Conservation (phyloP, 306 rosid species). For the Arachis hypogaea region DNA sequence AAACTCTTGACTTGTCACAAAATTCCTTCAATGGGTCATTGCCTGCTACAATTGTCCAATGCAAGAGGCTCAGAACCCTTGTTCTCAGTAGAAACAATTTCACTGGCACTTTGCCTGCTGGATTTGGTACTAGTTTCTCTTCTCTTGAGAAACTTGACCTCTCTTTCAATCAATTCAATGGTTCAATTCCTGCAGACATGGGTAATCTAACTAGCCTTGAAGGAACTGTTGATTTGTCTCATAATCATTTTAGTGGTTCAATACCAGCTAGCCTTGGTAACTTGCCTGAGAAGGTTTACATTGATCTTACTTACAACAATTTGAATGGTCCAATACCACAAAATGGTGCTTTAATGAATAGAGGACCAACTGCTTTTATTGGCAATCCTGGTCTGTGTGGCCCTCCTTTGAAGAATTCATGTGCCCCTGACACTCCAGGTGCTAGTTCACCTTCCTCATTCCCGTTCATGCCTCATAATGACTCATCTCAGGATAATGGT, state of each 20-base stretch:
- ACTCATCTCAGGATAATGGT: conserved; percentile 51
- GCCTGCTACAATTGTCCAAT: conserved; percentile 62
- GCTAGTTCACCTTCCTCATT: conserved; percentile 68
- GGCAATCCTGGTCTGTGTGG: conserved; percentile 95
- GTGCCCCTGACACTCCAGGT: conserved; percentile 62
- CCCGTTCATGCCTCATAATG: conserved; percentile 69
- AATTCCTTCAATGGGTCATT: conserved; percentile 80
- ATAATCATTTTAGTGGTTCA: conserved; percentile 76
- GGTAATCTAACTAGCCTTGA: conserved; percentile 84
- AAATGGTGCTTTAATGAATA: conserved; percentile 91
- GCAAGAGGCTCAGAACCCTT: conserved; percentile 77
- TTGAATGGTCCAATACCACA: conserved; percentile 92
- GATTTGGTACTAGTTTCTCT: conserved; percentile 62
- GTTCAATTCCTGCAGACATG: conserved; percentile 76
- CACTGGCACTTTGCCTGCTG: conserved; percentile 71
- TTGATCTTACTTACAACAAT: conserved; percentile 86
- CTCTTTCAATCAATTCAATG: conserved; percentile 75
- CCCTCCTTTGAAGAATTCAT: conserved; percentile 89
- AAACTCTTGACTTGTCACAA: conserved; percentile 84
- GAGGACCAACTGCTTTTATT: conserved; percentile 99
- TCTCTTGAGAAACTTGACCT: conserved; percentile 74
- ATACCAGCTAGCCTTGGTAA: conserved; percentile 90
- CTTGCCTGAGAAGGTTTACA: conserved; percentile 96
- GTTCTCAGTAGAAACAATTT: conserved; percentile 74
- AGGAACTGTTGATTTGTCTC: conserved; percentile 95